These are phyloP conservation scores for Pseudogymnoascus sp. DNA, from an alignment of 2,329 filamentous ascomycete genomes.

Conservation along the genomic window DNA sequence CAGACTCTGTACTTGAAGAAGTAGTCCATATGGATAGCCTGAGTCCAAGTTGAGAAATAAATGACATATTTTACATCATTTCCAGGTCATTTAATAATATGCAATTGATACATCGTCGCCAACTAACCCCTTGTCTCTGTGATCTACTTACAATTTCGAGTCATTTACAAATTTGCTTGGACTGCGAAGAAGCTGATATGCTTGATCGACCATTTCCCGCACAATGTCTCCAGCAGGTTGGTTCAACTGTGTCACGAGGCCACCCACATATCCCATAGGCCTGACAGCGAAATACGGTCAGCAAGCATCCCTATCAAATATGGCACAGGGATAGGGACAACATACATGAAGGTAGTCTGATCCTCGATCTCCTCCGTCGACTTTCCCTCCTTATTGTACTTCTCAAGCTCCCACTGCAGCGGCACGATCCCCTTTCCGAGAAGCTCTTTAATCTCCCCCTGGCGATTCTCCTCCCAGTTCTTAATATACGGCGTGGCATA, in stretches of 20 bases:
- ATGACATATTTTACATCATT: background rate
- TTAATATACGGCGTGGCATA: slow-evolving; percentile 84
- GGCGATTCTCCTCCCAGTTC: slow-evolving; percentile 89
- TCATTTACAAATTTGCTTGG: background rate
- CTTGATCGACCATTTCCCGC: slow-evolving; percentile 81
- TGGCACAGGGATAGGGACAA: background rate
- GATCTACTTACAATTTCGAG: slow-evolving; percentile 2
- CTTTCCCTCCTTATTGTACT: slow-evolving; percentile 53
- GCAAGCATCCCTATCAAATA: slow-evolving; percentile 67
- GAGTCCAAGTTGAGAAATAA: background rate
- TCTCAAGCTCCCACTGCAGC: slow-evolving; percentile 84
- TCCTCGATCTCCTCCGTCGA: slow-evolving; percentile 16
- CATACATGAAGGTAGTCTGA: slow-evolving; percentile 4
- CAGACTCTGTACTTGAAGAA: slow-evolving; percentile 19
- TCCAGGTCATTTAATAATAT: background rate
- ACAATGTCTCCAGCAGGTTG: slow-evolving; percentile 73
- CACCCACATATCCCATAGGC: slow-evolving; percentile 90
- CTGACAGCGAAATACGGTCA: slow-evolving; percentile 72
- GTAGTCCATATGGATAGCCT: background rate
- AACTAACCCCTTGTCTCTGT: background rate
- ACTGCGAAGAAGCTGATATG: slow-evolving; percentile 27
- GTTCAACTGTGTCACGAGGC: slow-evolving; percentile 82
- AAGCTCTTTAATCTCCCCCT: slow-evolving; percentile 78
- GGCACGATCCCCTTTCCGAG: slow-evolving; percentile 79
- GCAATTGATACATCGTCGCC: background rate